Conservation (phyloP, 202 grass and related monocot genomes). For the Panicum hallii region DNA sequence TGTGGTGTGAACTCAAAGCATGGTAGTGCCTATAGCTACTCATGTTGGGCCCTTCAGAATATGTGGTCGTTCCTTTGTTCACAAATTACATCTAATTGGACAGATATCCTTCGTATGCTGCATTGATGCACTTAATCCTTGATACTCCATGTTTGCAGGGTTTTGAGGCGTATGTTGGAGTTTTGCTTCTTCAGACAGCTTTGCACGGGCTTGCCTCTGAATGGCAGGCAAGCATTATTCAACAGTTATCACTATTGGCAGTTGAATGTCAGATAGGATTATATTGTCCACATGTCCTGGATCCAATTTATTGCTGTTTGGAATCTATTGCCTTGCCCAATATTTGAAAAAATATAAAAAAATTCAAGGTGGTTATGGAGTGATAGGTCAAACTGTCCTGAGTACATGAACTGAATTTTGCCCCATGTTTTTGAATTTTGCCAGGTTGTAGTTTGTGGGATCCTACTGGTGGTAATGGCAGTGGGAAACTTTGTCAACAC, state of each 20-base stretch:
- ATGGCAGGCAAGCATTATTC: constrained; percentile 81
- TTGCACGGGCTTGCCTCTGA: constrained; percentile 66
- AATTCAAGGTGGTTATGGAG: background rate
- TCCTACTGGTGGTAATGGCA: constrained; percentile 95
- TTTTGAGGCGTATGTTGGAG: constrained; percentile 93
- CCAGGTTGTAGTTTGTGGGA: constrained; percentile 85
- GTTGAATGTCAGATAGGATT: constrained; percentile 30
- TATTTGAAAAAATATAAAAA: constrained; percentile 17
- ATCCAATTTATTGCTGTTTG: constrained; percentile 8
- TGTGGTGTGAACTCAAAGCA: background rate
- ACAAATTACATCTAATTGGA: background rate
- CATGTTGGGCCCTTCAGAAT: constrained; percentile 25
- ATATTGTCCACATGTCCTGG: constrained; percentile 1
- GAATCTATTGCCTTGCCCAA: background rate
- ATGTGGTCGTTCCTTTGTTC: background rate
- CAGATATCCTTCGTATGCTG: background rate
- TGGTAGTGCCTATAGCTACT: background rate
- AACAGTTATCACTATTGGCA: background rate
- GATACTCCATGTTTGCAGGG: constrained; percentile 58
- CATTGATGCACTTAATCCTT: constrained; percentile 26
- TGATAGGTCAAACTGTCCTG: constrained; percentile 3
- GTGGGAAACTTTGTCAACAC: constrained; percentile 95
- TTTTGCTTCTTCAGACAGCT: constrained; percentile 91
- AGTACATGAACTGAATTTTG: constrained; percentile 19
- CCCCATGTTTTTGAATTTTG: background rate